A percentile compares a stretch with the other conserved stretches of the same genome.
These are phyloP conservation scores for Starmerella etchellsii DNA, from an alignment of 805 yeast species.

Conservation along the genomic window DNA sequence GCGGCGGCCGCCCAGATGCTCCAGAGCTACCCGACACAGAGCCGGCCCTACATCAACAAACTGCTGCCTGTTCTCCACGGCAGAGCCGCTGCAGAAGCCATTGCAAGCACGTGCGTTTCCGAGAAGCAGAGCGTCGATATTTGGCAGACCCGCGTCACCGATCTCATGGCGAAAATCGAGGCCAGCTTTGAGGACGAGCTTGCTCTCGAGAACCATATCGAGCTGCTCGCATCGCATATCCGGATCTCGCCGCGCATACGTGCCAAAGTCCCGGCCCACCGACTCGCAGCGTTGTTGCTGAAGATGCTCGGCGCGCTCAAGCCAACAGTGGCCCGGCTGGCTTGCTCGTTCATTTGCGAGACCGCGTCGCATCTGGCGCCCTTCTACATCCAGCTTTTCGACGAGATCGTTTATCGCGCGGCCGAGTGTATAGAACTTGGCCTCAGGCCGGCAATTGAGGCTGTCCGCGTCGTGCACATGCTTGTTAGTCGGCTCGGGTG, in stretches of 20 bases:
- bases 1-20: constrained; percentile 9
- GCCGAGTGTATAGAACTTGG: constrained; percentile 17
- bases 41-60: constrained; percentile 18
- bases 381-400: constrained; percentile 15
- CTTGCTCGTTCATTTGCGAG: constrained; percentile 9
- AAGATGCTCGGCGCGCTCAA: constrained; percentile 3
- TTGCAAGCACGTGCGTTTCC: constrained; percentile 11
- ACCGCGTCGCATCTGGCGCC: constrained; percentile 9
- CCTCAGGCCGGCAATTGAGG: background rate
- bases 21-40: constrained; percentile 17
- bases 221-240: constrained; percentile 4
- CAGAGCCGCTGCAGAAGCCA: constrained; percentile 4
- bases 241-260: constrained; percentile 2
- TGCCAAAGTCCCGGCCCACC: constrained; percentile 13
- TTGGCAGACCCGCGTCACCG: constrained; percentile 11
- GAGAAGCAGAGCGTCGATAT: constrained; percentile 16
- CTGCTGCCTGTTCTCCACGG: constrained; percentile 4
- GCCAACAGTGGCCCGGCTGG: constrained; percentile 5
- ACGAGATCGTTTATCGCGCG: constrained; percentile 11
- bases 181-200: background rate
- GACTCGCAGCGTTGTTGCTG: background rate
- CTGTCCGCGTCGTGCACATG: constrained; percentile 4
- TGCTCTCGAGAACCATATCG: background rate
- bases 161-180: background rate
- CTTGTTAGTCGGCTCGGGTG: constrained; percentile 10